Conservation (phyloP, 164 flowering plant genomes). For the Protea cynaroides region DNA sequence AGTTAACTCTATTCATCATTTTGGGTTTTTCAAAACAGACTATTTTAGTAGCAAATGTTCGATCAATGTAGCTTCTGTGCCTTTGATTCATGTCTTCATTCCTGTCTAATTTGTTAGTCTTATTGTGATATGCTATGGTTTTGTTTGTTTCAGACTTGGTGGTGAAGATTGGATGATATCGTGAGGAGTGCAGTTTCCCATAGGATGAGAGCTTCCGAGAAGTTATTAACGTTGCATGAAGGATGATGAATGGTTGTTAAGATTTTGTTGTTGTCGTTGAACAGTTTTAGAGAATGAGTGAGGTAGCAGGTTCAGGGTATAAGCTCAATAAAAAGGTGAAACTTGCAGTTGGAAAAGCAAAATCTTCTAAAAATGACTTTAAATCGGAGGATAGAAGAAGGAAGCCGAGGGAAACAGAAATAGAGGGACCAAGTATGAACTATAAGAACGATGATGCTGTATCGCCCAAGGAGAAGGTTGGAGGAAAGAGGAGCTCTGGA, state of each 20-base stretch:
- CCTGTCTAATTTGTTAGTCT: no score
- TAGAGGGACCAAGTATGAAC: neutral
- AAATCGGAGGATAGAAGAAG: slow-evolving; percentile 3
- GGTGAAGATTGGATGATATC: no score
- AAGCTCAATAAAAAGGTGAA: slow-evolving; percentile 19
- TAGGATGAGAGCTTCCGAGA: neutral
- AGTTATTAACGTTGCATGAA: neutral
- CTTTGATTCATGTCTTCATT: no score
- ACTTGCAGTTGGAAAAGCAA: slow-evolving; percentile 10
- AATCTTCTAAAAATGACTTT: neutral
- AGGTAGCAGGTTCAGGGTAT: neutral
- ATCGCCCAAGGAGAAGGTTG: slow-evolving; percentile 1
- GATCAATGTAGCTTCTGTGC: no score
- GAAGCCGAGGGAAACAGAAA: slow-evolving; percentile 1
- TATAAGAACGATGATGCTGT: neutral
- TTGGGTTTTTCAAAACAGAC: no score
- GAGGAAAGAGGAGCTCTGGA: slow-evolving; percentile 7
- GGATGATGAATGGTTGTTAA: neutral
- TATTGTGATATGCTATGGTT: no score
- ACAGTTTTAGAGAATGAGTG: slow-evolving; percentile 8
- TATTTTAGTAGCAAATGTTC: no score
- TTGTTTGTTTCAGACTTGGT: no score
- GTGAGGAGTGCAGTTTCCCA: no score
- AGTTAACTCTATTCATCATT: no score
- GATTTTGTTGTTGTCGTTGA: neutral